phyloP scores from a whole-genome alignment of 140 eudicot genomes.

The Senecio squalidus region DNA sequence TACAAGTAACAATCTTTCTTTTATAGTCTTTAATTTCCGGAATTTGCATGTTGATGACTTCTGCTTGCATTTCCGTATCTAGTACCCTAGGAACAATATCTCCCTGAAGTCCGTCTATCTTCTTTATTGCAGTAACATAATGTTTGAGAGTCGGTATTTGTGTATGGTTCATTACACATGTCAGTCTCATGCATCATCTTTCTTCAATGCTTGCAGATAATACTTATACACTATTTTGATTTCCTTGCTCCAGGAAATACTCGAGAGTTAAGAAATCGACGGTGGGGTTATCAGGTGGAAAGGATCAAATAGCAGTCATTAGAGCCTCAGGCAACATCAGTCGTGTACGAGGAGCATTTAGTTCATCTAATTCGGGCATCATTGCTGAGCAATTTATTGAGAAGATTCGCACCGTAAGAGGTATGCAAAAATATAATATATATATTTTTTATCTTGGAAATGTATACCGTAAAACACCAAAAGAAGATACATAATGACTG shows the following conservation, averaged over 20 bases:
- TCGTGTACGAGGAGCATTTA: constrained; percentile 68
- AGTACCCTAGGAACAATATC: not conserved
- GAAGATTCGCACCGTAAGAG: constrained; percentile 72
- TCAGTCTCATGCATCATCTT: constrained; percentile 8
- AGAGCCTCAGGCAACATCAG: constrained; percentile 97
- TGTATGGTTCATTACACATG: not conserved
- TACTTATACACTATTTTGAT: not conserved
- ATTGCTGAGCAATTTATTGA: constrained; percentile 82
- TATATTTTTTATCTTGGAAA: not conserved
- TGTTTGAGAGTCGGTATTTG: not conserved
- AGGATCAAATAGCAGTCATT: constrained; percentile 77
- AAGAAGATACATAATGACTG: too few species aligned
- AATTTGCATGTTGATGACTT: not conserved
- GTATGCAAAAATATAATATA: constrained; percentile 25
- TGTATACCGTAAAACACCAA: too few species aligned
- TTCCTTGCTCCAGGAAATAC: constrained; percentile 56
- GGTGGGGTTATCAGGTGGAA: constrained; percentile 78
- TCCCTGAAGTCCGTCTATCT: not conserved
- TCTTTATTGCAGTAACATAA: not conserved
- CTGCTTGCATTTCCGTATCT: constrained; percentile 3
- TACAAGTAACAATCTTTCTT: constrained; percentile 51
- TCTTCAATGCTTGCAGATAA: constrained; percentile 9
- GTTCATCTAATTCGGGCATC: constrained; percentile 68
- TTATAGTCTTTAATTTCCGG: not conserved
- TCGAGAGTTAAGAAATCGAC: constrained; percentile 80